Evolutionary conservation across 202 grass and related monocot genomes (phyloP).

Genomic region (Panicum hallii): DNA sequence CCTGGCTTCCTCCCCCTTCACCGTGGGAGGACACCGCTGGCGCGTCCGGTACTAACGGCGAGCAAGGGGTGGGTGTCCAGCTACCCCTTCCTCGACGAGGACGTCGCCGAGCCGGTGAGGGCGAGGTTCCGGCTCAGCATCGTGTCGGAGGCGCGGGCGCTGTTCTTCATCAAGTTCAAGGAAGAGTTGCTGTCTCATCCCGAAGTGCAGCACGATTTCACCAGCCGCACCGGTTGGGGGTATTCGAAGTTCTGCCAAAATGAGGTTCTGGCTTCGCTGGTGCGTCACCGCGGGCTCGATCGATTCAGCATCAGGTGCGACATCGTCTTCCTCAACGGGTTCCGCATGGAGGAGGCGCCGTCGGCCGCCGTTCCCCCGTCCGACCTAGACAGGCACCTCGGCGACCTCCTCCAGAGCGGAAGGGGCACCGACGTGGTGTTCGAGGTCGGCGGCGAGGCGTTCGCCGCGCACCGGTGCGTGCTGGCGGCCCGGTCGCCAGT

Average conservation of each 20-base stretch:
- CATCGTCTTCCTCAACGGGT: background rate
- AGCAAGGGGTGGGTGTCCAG: background rate
- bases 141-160: background rate
- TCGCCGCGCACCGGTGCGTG: constrained; percentile 23
- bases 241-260: background rate
- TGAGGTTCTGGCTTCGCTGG: background rate
- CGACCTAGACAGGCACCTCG: background rate
- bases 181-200: accelerated
- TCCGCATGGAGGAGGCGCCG: background rate
- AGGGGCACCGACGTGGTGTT: constrained; percentile 25
- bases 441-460: constrained; percentile 6
- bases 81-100: background rate
- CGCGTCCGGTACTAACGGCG: background rate
- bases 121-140: background rate
- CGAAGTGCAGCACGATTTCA: background rate
- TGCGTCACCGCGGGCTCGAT: background rate
- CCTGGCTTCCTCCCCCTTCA: background rate
- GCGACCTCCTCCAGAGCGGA: background rate
- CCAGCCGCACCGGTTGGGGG: background rate
- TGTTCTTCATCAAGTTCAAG: background rate
- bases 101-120: background rate
- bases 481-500: constrained; percentile 10
- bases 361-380: background rate
- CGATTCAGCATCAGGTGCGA: background rate
- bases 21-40: background rate